phyloP scores from a whole-genome alignment of 225 moss, liverwort and hornwort species.

The Physcomitrium patens region DNA sequence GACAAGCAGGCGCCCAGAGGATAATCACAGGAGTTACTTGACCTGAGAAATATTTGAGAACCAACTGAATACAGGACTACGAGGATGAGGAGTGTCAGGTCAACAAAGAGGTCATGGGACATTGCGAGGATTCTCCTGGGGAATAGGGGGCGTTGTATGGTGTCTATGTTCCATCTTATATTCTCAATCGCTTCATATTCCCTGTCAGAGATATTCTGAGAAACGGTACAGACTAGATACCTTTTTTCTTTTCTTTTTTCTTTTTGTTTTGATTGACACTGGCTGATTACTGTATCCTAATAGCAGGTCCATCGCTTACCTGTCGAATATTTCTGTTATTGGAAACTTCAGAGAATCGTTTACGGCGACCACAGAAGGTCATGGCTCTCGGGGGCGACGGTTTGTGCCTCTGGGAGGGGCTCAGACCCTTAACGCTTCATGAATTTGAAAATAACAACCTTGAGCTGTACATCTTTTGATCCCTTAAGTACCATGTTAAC shows the following conservation, averaged over 20 bases:
- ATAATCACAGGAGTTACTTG: conserved; percentile 41
- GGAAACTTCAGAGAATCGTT: conserved; percentile 47
- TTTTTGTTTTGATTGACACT: conserved; percentile 32
- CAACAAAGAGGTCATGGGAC: conserved; percentile 46
- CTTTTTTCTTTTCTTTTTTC: too few species aligned
- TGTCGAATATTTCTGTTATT: conserved; percentile 40
- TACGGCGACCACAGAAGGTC: conserved; percentile 39
- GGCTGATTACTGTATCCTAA: conserved; percentile 31
- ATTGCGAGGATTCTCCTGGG: conserved; percentile 28
- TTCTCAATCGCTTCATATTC: conserved; percentile 32
- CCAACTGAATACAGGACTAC: conserved; percentile 17
- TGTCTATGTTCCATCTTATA: conserved; percentile 31
- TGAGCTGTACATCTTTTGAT: conserved; percentile 40
- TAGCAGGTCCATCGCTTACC: conserved; percentile 32
- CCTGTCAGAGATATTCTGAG: conserved; percentile 20
- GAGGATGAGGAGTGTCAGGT: conserved; percentile 32
- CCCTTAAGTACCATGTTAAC: not conserved
- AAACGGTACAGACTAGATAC: conserved; percentile 27
- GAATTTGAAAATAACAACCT: conserved; percentile 40
- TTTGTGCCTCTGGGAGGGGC: conserved; percentile 37
- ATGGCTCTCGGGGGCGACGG: conserved; percentile 42
- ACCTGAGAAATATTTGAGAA: conserved; percentile 30
- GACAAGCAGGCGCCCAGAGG: conserved; percentile 55
- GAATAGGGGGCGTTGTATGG: conserved; percentile 15
- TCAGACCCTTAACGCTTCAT: conserved; percentile 41